Conservation (phyloP, 2,329 filamentous ascomycete species). For the Colletotrichum sidae region DNA sequence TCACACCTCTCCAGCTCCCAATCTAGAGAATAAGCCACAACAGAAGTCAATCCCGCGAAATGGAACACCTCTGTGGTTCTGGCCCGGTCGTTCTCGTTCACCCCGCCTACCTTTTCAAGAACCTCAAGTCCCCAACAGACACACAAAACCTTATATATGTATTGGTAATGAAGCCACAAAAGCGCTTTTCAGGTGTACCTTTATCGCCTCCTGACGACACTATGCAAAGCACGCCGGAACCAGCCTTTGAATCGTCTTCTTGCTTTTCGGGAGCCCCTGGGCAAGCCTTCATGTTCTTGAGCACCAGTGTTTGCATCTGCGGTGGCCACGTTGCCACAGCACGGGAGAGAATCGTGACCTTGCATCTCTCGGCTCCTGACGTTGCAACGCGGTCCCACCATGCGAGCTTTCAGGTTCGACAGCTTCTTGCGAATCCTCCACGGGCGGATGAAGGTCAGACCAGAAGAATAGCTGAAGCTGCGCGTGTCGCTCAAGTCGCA, state of each 20-base stretch:
- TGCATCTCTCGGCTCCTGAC: slow-evolving; percentile 12
- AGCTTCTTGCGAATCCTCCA: slow-evolving; percentile 35
- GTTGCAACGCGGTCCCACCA: slow-evolving; percentile 32
- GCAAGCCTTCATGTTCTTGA: background rate
- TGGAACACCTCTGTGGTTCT: background rate
- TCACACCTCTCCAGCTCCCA: background rate
- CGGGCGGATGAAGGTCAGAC: slow-evolving; percentile 18
- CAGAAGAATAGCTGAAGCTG: slow-evolving; percentile 27
- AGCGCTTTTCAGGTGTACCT: background rate
- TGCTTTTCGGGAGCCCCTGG: background rate
- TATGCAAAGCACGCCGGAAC: slow-evolving; percentile 22
- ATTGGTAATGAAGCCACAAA: background rate
- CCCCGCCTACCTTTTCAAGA: slow-evolving; percentile 14
- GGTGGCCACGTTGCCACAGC: no score
- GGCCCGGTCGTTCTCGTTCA: background rate
- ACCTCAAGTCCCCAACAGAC: slow-evolving; percentile 20
- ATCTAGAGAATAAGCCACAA: background rate
- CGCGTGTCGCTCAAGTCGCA: slow-evolving; percentile 24
- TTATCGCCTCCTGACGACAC: slow-evolving; percentile 10
- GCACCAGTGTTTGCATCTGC: background rate
- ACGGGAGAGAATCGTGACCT: background rate
- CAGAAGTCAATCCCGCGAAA: background rate
- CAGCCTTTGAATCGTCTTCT: slow-evolving; percentile 18
- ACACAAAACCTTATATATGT: slow-evolving; percentile 10
- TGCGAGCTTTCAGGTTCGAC: slow-evolving; percentile 33